phyloP scores from a whole-genome alignment of 23 red algal genomes.

The Gracilaria domingensis region DNA sequence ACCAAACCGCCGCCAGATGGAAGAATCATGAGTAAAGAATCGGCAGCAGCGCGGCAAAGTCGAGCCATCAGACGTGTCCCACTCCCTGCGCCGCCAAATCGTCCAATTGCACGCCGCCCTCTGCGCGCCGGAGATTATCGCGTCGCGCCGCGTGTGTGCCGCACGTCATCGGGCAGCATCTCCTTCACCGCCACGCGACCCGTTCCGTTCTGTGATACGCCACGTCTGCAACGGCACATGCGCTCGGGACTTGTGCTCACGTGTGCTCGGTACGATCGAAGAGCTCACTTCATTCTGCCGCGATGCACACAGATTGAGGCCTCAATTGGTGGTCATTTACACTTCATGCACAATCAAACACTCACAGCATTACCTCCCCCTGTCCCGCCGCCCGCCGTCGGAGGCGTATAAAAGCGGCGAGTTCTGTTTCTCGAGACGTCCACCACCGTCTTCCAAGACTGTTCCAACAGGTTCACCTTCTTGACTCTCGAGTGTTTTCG shows the following conservation, averaged over 20 bases:
- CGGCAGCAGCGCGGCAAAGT: too few species aligned
- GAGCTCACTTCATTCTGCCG: too few species aligned
- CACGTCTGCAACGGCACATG: too few species aligned
- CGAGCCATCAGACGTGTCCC: too few species aligned
- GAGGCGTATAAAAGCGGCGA: neutral
- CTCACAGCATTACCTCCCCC: neutral
- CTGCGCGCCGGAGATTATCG: neutral
- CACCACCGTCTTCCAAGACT: neutral
- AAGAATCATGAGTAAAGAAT: neutral
- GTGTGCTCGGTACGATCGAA: neutral
- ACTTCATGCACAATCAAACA: neutral
- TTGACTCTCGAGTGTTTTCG: neutral
- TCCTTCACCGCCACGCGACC: too few species aligned
- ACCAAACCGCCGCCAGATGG: neutral
- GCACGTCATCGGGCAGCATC: neutral
- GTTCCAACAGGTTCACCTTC: neutral
- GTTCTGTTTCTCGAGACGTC: neutral
- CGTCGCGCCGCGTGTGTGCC: neutral
- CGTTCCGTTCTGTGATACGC: too few species aligned
- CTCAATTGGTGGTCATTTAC: too few species aligned
- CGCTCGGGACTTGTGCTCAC: neutral
- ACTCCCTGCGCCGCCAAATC: neutral
- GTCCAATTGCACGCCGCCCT: too few species aligned
- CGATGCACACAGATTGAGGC: too few species aligned
- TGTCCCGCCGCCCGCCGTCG: neutral